Conservation (phyloP, 2,329 filamentous ascomycete species). For the Ramichloridium luteum region DNA sequence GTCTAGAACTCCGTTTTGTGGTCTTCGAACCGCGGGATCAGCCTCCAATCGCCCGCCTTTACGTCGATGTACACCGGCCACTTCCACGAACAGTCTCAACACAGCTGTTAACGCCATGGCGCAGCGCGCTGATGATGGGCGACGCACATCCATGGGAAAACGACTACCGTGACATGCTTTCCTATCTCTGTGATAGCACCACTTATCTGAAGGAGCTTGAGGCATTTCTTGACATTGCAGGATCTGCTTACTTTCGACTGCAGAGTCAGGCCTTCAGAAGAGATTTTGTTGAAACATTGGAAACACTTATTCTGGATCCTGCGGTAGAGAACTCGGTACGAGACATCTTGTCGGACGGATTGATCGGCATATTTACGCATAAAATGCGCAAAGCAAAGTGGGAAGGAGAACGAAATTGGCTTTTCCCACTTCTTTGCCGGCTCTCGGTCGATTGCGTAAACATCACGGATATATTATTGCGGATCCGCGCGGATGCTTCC, state of each 20-base stretch:
- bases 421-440: slow-evolving; percentile 13
- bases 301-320: slow-evolving; percentile 7
- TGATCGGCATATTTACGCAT: slow-evolving; percentile 13
- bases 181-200: slow-evolving; percentile 10
- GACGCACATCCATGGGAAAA: slow-evolving; percentile 13
- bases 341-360: slow-evolving; percentile 12
- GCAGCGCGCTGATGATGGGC: slow-evolving; percentile 13
- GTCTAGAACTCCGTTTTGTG: slow-evolving; percentile 6
- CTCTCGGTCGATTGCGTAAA: slow-evolving; percentile 12
- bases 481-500: slow-evolving; percentile 13
- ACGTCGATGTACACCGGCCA: slow-evolving; percentile 13
- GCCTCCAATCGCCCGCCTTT: slow-evolving; percentile 14
- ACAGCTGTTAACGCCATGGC: slow-evolving; percentile 13
- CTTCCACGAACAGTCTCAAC: slow-evolving; percentile 10
- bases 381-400: slow-evolving; percentile 17
- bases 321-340: slow-evolving; percentile 7
- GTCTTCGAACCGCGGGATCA: slow-evolving; percentile 14
- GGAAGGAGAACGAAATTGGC: slow-evolving; percentile 15
- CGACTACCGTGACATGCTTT: slow-evolving; percentile 9
- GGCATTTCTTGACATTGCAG: slow-evolving; percentile 11
- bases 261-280: slow-evolving; percentile 10
- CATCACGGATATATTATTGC: slow-evolving; percentile 11
- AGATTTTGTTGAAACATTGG: slow-evolving; percentile 12
- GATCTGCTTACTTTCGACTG: slow-evolving; percentile 11
- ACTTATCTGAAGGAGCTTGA: slow-evolving; percentile 12